Conservation (phyloP, 805 yeast genomes). For the Teunomyces aglyptinius region DNA sequence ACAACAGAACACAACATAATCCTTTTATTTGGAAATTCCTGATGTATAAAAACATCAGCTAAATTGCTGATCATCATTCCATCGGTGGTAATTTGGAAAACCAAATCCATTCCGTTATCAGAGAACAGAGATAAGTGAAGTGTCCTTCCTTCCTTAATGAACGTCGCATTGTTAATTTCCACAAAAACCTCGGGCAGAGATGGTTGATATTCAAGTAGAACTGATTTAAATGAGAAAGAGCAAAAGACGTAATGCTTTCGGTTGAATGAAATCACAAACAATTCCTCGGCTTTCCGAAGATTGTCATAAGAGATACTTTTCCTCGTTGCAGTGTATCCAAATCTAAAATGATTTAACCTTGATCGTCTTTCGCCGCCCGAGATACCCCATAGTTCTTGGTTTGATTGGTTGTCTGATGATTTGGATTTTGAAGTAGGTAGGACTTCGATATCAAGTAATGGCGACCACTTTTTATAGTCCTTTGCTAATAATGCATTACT, state of each 20-base stretch:
- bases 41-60: slow-evolving; percentile 7
- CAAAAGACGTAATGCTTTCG: slow-evolving; percentile 28
- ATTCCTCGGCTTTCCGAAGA: slow-evolving; percentile 27
- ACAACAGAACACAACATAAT: slow-evolving; percentile 13
- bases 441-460: slow-evolving; percentile 40
- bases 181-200: slow-evolving; percentile 21
- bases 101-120: slow-evolving; percentile 9
- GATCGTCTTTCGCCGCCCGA: slow-evolving; percentile 36
- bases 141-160: slow-evolving; percentile 1
- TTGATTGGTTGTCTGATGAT: slow-evolving; percentile 13
- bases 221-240: slow-evolving; percentile 37
- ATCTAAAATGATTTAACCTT: slow-evolving; percentile 29
- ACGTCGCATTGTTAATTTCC: slow-evolving; percentile 20
- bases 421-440: slow-evolving; percentile 26
- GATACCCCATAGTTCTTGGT: slow-evolving; percentile 45
- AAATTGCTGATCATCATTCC: slow-evolving; percentile 22
- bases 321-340: slow-evolving; percentile 30
- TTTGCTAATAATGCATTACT: slow-evolving; percentile 22
- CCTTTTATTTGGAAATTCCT: slow-evolving; percentile 7
- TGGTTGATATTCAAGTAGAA: slow-evolving; percentile 30
- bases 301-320: slow-evolving; percentile 24
- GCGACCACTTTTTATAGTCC: slow-evolving; percentile 48
- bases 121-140: slow-evolving; percentile 7
- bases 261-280: slow-evolving; percentile 17
- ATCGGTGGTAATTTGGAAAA: slow-evolving; percentile 27